Conservation (phyloP, 257 asterid genomes). For the Scutellaria galericulata region DNA sequence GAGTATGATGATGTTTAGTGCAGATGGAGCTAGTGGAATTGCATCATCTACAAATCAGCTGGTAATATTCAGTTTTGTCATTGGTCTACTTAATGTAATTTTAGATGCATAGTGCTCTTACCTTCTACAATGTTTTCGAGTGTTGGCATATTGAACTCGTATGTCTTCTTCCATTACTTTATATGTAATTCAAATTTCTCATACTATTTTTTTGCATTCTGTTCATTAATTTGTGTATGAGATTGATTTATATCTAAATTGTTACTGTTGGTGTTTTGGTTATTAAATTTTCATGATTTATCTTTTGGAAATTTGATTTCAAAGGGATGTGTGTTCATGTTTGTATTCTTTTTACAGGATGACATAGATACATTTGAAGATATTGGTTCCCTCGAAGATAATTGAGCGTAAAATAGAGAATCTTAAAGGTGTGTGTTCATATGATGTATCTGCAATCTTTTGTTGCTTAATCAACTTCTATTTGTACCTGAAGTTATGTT, state of each 20-base stretch:
- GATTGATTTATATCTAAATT: constrained; percentile 13
- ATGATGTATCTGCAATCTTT: neutral
- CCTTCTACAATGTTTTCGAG: too few relatives aligned
- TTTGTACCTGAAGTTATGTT: neutral
- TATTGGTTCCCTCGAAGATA: constrained; percentile 84
- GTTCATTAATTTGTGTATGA: neutral
- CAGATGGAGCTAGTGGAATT: too few relatives aligned
- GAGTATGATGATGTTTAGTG: too few relatives aligned
- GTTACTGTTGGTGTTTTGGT: constrained; percentile 7
- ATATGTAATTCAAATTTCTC: neutral
- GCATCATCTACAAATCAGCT: too few relatives aligned
- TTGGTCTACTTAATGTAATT: too few relatives aligned
- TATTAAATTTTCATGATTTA: constrained; percentile 11
- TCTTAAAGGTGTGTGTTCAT: constrained; percentile 62
- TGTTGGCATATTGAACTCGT: too few relatives aligned
- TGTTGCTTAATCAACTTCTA: constrained; percentile 27
- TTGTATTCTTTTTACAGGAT: constrained; percentile 57
- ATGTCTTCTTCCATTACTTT: neutral
- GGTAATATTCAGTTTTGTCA: too few relatives aligned
- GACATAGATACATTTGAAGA: constrained; percentile 94
- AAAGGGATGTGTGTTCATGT: neutral
- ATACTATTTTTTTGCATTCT: constrained; percentile 19
- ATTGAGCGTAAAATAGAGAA: constrained; percentile 72
- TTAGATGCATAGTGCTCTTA: too few relatives aligned
- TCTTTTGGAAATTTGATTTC: constrained; percentile 18